Evolutionary conservation across 2,329 filamentous ascomycete species (phyloP).

Genomic region (Ophiocordyceps camponoti-rufipedis): DNA sequence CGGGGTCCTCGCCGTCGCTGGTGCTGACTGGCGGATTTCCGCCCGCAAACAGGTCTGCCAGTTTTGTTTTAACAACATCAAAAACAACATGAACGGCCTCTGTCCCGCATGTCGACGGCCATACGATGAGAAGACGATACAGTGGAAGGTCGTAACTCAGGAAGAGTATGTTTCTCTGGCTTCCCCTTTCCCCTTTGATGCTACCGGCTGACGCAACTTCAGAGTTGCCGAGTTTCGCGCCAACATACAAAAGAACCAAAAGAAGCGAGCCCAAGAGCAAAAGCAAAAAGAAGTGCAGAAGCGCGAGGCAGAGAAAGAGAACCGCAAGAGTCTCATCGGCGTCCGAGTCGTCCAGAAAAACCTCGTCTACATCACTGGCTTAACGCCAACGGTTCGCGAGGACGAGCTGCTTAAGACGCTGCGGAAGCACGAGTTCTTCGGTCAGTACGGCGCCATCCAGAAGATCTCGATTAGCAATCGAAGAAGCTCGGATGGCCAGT

Average conservation of each 20-base stretch:
- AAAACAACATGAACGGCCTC: slow-evolving; percentile 90
- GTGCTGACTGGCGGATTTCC: not conserved
- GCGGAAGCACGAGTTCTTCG: slow-evolving; percentile 83
- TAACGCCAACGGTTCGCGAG: slow-evolving; percentile 81
- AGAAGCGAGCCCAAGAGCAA: slow-evolving; percentile 66
- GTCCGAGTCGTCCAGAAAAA: slow-evolving; percentile 97
- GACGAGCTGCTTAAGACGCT: slow-evolving; percentile 83
- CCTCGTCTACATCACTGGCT: slow-evolving; percentile 88
- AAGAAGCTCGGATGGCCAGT: slow-evolving; percentile 56
- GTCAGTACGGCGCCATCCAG: slow-evolving; percentile 94
- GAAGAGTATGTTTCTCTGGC: slow-evolving; percentile 59
- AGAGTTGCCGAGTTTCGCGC: slow-evolving; percentile 59
- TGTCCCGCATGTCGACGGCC: slow-evolving; percentile 93
- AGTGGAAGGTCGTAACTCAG: slow-evolving; percentile 85
- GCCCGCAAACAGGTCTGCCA: slow-evolving; percentile 61
- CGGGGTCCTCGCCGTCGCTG: not conserved
- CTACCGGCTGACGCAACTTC: slow-evolving; percentile 2
- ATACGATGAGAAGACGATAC: slow-evolving; percentile 92
- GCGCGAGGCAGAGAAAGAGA: slow-evolving; percentile 87
- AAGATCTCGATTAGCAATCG: slow-evolving; percentile 98
- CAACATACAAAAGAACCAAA: slow-evolving; percentile 76
- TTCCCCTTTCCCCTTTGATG: not conserved
- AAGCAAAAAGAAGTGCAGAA: slow-evolving; percentile 93
- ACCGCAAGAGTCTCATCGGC: slow-evolving; percentile 87
- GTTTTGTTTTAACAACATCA: slow-evolving; percentile 99